phyloP scores from a whole-genome alignment of 306 rosid species.

The Castanea crenata region DNA sequence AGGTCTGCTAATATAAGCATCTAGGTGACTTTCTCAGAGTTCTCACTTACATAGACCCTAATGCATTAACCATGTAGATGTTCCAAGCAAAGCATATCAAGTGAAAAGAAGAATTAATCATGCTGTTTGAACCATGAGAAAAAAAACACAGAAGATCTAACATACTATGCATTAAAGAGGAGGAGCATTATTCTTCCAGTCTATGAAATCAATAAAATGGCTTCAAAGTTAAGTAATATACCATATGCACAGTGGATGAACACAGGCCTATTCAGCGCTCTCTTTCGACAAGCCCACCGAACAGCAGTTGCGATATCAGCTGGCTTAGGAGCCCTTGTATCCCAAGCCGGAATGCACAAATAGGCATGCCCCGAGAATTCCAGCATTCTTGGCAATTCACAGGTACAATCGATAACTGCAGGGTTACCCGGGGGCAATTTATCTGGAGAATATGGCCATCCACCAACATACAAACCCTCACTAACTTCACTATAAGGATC shows the following conservation, averaged over 20 bases:
- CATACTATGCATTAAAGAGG: neutral
- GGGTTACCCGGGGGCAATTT: constrained; percentile 80
- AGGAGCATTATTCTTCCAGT: neutral
- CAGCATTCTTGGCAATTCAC: constrained; percentile 68
- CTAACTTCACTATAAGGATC: constrained; percentile 50
- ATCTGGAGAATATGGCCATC: constrained; percentile 75
- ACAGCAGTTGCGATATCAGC: constrained; percentile 68
- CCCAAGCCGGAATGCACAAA: constrained; percentile 85
- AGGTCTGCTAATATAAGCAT: neutral
- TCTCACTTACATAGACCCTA: neutral
- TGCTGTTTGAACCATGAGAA: too few relatives aligned
- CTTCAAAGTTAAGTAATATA: constrained; percentile 19
- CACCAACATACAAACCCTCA: constrained; percentile 82
- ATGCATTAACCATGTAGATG: neutral
- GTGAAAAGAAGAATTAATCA: too few relatives aligned
- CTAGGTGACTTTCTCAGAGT: neutral
- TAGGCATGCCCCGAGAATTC: constrained; percentile 50
- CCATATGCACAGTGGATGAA: constrained; percentile 93
- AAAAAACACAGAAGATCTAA: too few relatives aligned
- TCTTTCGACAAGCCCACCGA: constrained; percentile 73
- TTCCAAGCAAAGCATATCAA: too few relatives aligned
- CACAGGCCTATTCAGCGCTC: constrained; percentile 63
- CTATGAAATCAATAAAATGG: neutral
- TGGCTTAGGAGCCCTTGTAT: constrained; percentile 71
- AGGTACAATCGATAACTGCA: constrained; percentile 82